These are phyloP conservation scores for Sisymbrium altissimum DNA, from an alignment of 345 rosid genomes.

Conservation along the genomic window DNA sequence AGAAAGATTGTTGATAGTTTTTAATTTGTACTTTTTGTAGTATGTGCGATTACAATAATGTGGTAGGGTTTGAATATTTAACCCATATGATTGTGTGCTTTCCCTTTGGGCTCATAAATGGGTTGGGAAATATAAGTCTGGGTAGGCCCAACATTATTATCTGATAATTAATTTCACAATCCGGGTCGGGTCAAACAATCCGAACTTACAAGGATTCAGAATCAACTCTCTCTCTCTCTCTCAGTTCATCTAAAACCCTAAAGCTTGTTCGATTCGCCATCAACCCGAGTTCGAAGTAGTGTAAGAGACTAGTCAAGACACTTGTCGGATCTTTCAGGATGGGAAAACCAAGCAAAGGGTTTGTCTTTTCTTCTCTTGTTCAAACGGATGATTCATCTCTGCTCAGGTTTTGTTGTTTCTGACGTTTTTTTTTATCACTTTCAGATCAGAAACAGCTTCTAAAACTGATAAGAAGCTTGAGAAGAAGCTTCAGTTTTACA, in stretches of 20 bases:
- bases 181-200: conserved; percentile 24
- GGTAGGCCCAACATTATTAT: not conserved
- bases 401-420: conserved; percentile 3
- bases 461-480: conserved; percentile 56
- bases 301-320: not conserved
- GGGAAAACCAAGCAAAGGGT: conserved; percentile 38
- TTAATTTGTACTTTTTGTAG: no score
- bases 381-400: not conserved
- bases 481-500: conserved; percentile 55
- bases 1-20: not conserved
- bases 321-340: conserved; percentile 10
- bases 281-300: not conserved
- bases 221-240: not conserved
- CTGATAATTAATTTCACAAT: not conserved
- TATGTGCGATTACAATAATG: not conserved
- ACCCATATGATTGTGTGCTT: not conserved
- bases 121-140: not conserved
- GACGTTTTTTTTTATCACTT: not conserved
- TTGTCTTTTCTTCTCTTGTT: not conserved
- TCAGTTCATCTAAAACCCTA: conserved; percentile 28
- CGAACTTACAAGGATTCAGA: not conserved
- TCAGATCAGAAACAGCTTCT: conserved; percentile 29
- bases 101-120: not conserved
- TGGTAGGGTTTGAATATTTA: not conserved
- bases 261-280: conserved; percentile 9